Percentiles rank a stretch among this genome's conserved stretches.
Evolutionary conservation across 495 filamentous ascomycete species (phyloP).

Genomic region (Antarctomyces pellizariae): DNA sequence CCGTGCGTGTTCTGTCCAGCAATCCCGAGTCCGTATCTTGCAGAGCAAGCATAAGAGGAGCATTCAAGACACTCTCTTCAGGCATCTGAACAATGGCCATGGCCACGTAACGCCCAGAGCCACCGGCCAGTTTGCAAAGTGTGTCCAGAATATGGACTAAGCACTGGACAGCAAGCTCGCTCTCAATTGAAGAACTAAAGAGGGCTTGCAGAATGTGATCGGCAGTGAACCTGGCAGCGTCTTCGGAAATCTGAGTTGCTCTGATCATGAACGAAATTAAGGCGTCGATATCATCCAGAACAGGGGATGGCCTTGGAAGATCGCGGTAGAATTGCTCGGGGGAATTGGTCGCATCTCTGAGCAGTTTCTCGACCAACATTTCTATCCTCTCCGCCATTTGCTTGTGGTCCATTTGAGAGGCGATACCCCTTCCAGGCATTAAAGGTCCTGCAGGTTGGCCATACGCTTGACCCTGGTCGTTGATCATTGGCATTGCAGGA

Average conservation of each 20-base stretch:
- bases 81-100: constrained; percentile 44
- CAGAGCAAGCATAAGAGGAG: constrained; percentile 50
- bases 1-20: constrained; percentile 59
- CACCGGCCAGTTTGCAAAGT: constrained; percentile 52
- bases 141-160: constrained; percentile 61
- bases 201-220: constrained; percentile 47
- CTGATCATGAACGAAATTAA: constrained; percentile 29
- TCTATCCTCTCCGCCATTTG: constrained; percentile 39
- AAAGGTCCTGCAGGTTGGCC: constrained; percentile 17
- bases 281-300: constrained; percentile 39
- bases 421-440: constrained; percentile 7
- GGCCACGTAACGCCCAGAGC: constrained; percentile 50
- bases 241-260: constrained; percentile 33
- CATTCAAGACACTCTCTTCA: constrained; percentile 55
- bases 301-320: constrained; percentile 34
- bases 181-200: constrained; percentile 24
- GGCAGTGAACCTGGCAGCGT: constrained; percentile 40
- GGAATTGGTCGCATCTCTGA: constrained; percentile 35
- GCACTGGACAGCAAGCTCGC: constrained; percentile 52
- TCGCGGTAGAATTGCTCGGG: constrained; percentile 48
- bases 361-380: constrained; percentile 45
- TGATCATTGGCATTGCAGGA: constrained; percentile 47
- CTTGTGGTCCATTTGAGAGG: constrained; percentile 32
- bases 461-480: constrained; percentile 36
- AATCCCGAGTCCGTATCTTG: constrained; percentile 40